Evolutionary conservation across 2,329 filamentous ascomycete genomes (phyloP), one percentile per base, ranked within the genome.

Genomic region (Scytalidium lignicola): DNA sequence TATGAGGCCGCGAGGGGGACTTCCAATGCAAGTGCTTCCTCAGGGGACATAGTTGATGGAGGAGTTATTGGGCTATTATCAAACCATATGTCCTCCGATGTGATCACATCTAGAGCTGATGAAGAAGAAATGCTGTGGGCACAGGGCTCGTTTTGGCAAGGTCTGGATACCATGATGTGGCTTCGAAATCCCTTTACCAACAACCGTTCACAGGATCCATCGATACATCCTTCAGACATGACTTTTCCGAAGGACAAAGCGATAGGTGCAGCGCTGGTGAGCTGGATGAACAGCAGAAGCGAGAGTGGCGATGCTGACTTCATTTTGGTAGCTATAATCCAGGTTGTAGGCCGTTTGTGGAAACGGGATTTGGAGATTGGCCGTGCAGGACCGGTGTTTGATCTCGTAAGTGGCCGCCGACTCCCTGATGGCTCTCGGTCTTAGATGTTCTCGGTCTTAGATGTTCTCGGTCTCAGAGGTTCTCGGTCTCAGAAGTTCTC

Each of bases 41-140:
- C 52, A 3, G 59, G 54, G 4, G 49, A 19, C 17, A 48, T 51
- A 2, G 55, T 39, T 10, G 46, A 23, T 2, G 62, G 47, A 1
- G 63, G 55, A 2, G 57, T 55, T 12, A 57, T 26, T 3, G 63
- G 58, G 2, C 46, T 46, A 51, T 64, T 64, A 46, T 62, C 52
- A 48, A 61, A 54, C 32, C 32, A 37, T 15, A 45, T 15, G 5
- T 51, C 44, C n/a, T 56, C 54, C 18, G 5, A 5, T 5, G 5
- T 10, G 10, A 10, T 26, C 10, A 5, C 23, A 26, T 47, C 32
- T 29, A 22, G 3, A 39, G 44, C 13, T n/a, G 15, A 37, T 37
- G 32, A 2, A 39, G 42, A 17, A 29, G 29, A 20, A 41, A 12
- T 2, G 23, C 23, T 26, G 44, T 32, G 22, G 39, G 49, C 49